A percentile compares a stretch with the other conserved stretches of the same genome.
Evolutionary conservation across 1,284 basidiomycete species (phyloP).

Genomic region (Marasmius fiardii): DNA sequence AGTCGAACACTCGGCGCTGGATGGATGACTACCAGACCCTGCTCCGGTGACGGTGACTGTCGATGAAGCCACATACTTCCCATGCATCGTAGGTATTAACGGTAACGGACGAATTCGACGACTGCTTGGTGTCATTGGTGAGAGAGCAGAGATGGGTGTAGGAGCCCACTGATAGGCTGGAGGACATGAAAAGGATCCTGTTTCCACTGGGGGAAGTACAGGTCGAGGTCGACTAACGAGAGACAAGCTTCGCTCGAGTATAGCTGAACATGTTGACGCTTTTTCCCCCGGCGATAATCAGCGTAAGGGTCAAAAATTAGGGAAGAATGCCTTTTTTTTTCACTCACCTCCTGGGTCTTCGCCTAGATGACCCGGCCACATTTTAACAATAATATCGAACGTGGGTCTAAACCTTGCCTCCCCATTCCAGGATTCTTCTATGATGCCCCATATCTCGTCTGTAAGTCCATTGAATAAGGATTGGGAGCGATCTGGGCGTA

Average conservation of each 20-base stretch:
- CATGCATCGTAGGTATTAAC: background rate
- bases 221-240: background rate
- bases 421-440: constrained; percentile 24
- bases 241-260: too few species aligned
- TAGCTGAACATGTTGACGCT: background rate
- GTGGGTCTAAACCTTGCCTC: constrained; percentile 20
- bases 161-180: background rate
- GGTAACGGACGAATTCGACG: background rate
- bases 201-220: background rate
- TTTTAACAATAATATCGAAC: constrained; percentile 16
- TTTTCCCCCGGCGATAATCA: background rate
- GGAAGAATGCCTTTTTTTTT: too few species aligned
- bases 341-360: background rate
- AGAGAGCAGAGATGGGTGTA: background rate
- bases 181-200: background rate
- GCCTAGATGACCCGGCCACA: constrained; percentile 1
- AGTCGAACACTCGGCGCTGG: too few species aligned
- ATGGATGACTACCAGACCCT: too few species aligned
- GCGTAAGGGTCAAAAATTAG: background rate
- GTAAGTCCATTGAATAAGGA: constrained; percentile 13
- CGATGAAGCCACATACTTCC: too few species aligned
- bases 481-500: constrained; percentile 20
- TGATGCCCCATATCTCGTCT: constrained; percentile 21
- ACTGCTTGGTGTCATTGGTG: background rate
- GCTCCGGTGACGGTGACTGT: too few species aligned